phyloP scores from a whole-genome alignment of 139 green algal species.

The Picochlorum sp. region DNA sequence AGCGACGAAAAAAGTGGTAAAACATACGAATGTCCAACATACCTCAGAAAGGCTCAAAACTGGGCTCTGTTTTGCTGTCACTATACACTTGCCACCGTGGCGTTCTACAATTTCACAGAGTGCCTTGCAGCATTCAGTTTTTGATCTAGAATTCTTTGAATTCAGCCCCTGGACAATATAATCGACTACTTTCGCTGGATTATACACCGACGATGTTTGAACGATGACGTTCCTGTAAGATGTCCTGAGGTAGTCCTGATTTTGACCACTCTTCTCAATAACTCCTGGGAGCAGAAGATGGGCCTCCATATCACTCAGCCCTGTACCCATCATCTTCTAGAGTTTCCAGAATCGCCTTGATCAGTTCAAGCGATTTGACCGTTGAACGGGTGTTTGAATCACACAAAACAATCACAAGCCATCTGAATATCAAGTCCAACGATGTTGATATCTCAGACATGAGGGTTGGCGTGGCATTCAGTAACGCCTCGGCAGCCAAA shows the following conservation, averaged over 20 bases:
- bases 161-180: constrained; percentile 49
- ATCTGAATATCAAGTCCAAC: constrained; percentile 78
- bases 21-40: background rate
- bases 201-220: constrained; percentile 42
- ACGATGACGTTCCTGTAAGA: constrained; percentile 69
- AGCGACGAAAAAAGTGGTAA: background rate
- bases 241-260: constrained; percentile 49
- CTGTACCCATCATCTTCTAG: constrained; percentile 32
- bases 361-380: constrained; percentile 61
- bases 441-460: constrained; percentile 17
- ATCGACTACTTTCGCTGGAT: constrained; percentile 30
- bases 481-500: constrained; percentile 54
- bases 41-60: constrained; percentile 1
- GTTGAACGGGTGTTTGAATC: constrained; percentile 69
- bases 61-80: constrained; percentile 36
- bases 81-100: constrained; percentile 33
- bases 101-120: constrained; percentile 55
- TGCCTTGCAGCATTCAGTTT: constrained; percentile 77
- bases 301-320: constrained; percentile 77
- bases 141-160: constrained; percentile 88
- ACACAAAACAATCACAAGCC: constrained; percentile 66
- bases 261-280: constrained; percentile 89
- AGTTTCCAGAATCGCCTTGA: constrained; percentile 45
- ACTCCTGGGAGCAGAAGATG: constrained; percentile 78
- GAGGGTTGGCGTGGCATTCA: constrained; percentile 6